Evolutionary conservation across 1,284 basidiomycete genomes (phyloP).

Genomic region (Caloboletus firmus): DNA sequence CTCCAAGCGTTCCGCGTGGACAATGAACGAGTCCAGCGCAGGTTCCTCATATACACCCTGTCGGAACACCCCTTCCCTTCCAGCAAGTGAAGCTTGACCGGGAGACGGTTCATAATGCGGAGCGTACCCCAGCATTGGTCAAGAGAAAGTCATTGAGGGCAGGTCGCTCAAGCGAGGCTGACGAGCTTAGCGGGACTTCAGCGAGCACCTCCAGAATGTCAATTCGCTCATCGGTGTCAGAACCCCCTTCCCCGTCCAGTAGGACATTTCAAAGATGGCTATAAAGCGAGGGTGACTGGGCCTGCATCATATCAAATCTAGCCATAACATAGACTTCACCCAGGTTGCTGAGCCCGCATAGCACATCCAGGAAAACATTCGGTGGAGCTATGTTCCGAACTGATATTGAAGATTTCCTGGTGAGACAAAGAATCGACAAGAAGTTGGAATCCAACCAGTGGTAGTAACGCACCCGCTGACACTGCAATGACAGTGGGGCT

Average conservation of each 20-base stretch:
- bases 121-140: neutral
- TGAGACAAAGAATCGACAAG: neutral
- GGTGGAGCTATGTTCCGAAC: neutral
- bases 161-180: neutral
- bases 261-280: neutral
- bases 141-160: neutral
- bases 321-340: neutral
- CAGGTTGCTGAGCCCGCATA: neutral
- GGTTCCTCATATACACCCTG: neutral
- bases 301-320: neutral
- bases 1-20: neutral
- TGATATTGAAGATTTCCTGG: neutral
- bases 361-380: neutral
- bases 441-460: neutral
- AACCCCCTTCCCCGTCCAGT: too few relatives aligned
- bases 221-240: too few relatives aligned
- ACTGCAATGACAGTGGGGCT: too few relatives aligned
- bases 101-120: neutral
- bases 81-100: neutral
- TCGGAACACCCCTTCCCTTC: neutral
- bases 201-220: too few relatives aligned
- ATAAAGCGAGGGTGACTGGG: neutral
- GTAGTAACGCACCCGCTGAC: neutral
- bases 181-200: too few relatives aligned
- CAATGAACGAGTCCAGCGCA: neutral